A percentile compares a stretch with the other conserved stretches of the same genome.
Evolutionary conservation across 805 yeast genomes (phyloP).

Genomic region (Candida schatavii): DNA sequence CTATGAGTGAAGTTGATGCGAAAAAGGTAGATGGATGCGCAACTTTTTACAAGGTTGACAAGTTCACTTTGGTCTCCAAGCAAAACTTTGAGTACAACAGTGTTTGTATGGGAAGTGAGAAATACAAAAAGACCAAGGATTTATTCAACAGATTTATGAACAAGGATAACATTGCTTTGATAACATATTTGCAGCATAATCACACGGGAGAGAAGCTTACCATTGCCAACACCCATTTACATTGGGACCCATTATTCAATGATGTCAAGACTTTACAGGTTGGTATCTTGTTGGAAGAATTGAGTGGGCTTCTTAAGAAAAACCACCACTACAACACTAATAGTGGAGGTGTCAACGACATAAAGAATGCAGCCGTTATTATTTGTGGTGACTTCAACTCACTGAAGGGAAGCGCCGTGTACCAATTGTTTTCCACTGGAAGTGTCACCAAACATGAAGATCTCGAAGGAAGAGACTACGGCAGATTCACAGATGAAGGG

Average conservation of each 20-base stretch:
- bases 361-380: conserved; percentile 67
- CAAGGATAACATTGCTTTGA: conserved; percentile 88
- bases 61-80: conserved; percentile 69
- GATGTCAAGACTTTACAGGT: conserved; percentile 97
- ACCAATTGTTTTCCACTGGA: conserved; percentile 83
- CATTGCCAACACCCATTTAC: conserved; percentile 89
- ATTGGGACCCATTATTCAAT: conserved; percentile 96
- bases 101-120: conserved; percentile 76
- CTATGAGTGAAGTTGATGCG: conserved; percentile 77
- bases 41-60: conserved; percentile 70
- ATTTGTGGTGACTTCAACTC: conserved; percentile 98
- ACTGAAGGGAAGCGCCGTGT: conserved; percentile 82
- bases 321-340: conserved; percentile 34
- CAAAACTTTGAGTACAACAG: conserved; percentile 80
- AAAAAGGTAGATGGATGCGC: conserved; percentile 98
- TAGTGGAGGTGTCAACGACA: conserved; percentile 40
- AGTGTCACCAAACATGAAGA: conserved; percentile 76
- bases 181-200: conserved; percentile 69
- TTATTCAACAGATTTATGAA: conserved; percentile 94
- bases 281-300: conserved; percentile 84
- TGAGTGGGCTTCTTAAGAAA: conserved; percentile 62
- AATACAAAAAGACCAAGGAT: conserved; percentile 90
- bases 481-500: conserved; percentile 85
- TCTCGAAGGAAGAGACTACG: conserved; percentile 84
- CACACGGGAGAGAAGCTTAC: conserved; percentile 70